phyloP scores from a whole-genome alignment of 305 asterid species.

The Lippia alba region DNA sequence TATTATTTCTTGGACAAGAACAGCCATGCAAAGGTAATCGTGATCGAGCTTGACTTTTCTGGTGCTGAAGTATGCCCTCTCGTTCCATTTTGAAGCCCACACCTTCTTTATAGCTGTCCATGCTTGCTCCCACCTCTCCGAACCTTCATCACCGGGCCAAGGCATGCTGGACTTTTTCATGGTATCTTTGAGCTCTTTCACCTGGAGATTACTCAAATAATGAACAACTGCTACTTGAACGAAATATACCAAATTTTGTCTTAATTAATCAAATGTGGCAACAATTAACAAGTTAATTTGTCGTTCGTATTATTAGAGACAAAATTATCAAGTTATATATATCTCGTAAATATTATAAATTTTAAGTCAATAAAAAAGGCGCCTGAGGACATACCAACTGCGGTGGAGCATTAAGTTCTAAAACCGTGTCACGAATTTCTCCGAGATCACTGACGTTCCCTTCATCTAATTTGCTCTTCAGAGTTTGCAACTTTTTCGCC shows the following conservation, averaged over 20 bases:
- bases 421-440: constrained; percentile 79
- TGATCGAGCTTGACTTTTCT: constrained; percentile 95
- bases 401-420: constrained; percentile 87
- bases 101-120: constrained; percentile 98
- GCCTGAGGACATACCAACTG: constrained; percentile 65
- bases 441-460: constrained; percentile 71
- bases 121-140: constrained; percentile 94
- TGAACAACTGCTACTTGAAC: constrained; percentile 19
- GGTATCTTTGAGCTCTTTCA: constrained; percentile 84
- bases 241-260: constrained; percentile 11
- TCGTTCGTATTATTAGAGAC: neutral
- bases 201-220: constrained; percentile 54
- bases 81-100: constrained; percentile 99
- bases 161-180: constrained; percentile 97
- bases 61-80: constrained; percentile 98
- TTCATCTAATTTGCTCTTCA: constrained; percentile 57
- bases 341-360: neutral
- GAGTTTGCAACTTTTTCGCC: constrained; percentile 61
- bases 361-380: constrained; percentile 18
- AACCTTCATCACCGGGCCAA: constrained; percentile 99
- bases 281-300: neutral
- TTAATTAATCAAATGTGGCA: constrained; percentile 21
- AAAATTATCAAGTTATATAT: no score
- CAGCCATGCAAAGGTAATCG: constrained; percentile 97
- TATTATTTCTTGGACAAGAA: constrained; percentile 96